A percentile compares a stretch with the other conserved stretches of the same genome.
Evolutionary conservation across 306 rosid genomes (phyloP).

Genomic region (Astragalus membranaceus): DNA sequence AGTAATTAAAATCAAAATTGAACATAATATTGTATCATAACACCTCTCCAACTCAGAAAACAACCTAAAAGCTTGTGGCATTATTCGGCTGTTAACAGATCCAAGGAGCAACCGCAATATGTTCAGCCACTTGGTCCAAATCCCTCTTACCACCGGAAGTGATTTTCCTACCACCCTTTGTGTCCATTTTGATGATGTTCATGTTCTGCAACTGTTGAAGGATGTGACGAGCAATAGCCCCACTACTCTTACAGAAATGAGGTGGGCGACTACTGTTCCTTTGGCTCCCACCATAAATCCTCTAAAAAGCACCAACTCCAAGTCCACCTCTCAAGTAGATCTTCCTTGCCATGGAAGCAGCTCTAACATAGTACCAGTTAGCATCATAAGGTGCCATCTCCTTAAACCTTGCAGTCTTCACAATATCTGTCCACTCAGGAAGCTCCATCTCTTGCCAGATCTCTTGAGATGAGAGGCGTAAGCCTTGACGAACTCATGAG

Average conservation of each 20-base stretch:
- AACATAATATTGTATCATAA: constrained; percentile 8
- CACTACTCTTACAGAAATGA: constrained; percentile 41
- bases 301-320: constrained; percentile 39
- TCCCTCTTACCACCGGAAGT: constrained; percentile 33
- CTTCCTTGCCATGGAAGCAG: constrained; percentile 47
- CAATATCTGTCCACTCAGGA: constrained; percentile 70
- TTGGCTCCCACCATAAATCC: constrained; percentile 44
- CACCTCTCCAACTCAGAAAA: background rate
- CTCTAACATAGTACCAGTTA: constrained; percentile 67
- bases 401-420: constrained; percentile 64
- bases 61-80: background rate
- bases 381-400: constrained; percentile 80
- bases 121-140: constrained; percentile 35
- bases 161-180: constrained; percentile 37
- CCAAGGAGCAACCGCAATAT: constrained; percentile 31
- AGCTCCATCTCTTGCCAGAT: constrained; percentile 61
- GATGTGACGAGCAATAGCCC: constrained; percentile 35
- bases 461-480: constrained; percentile 36
- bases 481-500: constrained; percentile 38
- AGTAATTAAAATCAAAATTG: constrained; percentile 21
- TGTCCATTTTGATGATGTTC: constrained; percentile 22
- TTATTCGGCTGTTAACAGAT: background rate
- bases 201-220: constrained; percentile 33
- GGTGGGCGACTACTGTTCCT: constrained; percentile 42
- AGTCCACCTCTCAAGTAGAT: constrained; percentile 42